Evolutionary conservation across 2,329 filamentous ascomycete species (phyloP).

Genomic region (Colletotrichum sp.): DNA sequence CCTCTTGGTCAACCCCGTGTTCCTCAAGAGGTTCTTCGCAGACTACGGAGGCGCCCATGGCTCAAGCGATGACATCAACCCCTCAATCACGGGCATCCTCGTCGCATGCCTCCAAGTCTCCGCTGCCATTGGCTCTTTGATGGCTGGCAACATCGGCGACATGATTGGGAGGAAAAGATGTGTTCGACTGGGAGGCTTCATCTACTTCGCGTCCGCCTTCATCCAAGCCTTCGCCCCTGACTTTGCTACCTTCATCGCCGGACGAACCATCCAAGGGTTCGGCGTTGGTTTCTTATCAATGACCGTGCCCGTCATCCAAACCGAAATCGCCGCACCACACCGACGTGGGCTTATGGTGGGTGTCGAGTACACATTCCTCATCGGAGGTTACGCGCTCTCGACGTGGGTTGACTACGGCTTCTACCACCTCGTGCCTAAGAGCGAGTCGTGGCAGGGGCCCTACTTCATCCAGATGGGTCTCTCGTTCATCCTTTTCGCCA

Average conservation of each 20-base stretch:
- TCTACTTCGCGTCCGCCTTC: neutral
- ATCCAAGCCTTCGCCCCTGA: neutral
- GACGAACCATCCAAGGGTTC: neutral
- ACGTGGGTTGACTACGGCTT: neutral
- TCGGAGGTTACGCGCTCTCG: neutral
- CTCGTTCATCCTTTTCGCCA: neutral
- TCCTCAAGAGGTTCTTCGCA: neutral
- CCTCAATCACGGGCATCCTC: neutral
- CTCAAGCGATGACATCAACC: neutral
- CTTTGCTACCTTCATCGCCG: neutral
- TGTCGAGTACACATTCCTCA: neutral
- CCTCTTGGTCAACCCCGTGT: neutral
- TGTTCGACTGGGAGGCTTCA: neutral
- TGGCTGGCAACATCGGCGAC: neutral
- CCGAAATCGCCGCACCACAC: neutral
- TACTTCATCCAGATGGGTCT: neutral
- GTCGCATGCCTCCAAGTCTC: neutral
- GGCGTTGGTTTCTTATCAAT: fast-evolving
- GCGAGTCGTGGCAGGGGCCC: neutral
- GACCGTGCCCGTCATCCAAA: neutral
- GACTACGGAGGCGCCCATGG: neutral
- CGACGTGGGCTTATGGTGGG: neutral
- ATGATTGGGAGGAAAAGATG: neutral
- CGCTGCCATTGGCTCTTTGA: neutral
- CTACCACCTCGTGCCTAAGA: neutral